Evolutionary conservation across 2,329 filamentous ascomycete genomes (phyloP).

Genomic region (Colletotrichum camelliae): DNA sequence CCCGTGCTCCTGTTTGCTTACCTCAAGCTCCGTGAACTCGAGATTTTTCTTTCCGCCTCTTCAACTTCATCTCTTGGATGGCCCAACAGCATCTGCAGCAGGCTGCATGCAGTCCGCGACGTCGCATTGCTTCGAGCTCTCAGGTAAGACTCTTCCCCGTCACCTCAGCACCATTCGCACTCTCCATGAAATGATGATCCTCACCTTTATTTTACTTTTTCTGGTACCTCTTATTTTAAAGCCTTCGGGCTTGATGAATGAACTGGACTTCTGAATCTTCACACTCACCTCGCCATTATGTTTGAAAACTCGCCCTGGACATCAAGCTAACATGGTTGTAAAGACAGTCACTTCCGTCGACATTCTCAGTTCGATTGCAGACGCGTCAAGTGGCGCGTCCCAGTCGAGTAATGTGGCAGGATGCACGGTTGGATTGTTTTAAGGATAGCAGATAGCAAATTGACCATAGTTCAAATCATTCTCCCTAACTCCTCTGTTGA

Average conservation of each 20-base stretch:
- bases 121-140: neutral
- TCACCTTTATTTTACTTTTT: conserved; percentile 68
- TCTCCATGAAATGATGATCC: conserved; percentile 71
- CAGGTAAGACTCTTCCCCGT: conserved; percentile 37
- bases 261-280: conserved; percentile 80
- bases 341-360: neutral
- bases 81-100: neutral
- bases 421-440: neutral
- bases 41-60: conserved; percentile 8
- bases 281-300: neutral
- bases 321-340: neutral
- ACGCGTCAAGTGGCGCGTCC: neutral
- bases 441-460: neutral
- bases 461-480: neutral
- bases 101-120: neutral
- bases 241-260: conserved; percentile 75
- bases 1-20: conserved; percentile 15
- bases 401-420: neutral
- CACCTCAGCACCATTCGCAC: neutral
- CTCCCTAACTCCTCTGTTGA: neutral
- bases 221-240: conserved; percentile 99
- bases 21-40: conserved; percentile 8
- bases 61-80: neutral
- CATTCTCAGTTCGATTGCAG: neutral
- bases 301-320: neutral